Percentiles rank a stretch among this genome's conserved stretches.
Conservation (phyloP, 2,329 filamentous ascomycete species). For the Aaosphaeria pasadenensis region DNA sequence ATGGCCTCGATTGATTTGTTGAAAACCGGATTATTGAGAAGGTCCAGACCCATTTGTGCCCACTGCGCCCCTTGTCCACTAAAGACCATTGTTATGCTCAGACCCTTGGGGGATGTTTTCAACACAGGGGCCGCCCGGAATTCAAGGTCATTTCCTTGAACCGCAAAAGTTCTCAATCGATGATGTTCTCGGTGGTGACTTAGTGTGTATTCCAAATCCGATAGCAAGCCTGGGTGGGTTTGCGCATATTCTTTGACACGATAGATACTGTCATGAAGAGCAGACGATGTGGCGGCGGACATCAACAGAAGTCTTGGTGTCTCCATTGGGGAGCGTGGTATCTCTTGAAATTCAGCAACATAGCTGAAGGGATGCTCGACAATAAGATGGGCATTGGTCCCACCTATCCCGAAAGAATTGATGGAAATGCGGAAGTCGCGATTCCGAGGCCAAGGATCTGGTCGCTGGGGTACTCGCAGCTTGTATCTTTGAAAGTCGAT, state of each 20-base stretch:
- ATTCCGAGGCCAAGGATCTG: conserved; percentile 3
- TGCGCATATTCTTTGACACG: background rate
- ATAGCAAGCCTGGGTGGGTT: background rate
- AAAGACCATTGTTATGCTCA: conserved; percentile 26
- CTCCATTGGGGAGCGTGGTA: background rate
- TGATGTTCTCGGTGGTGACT: conserved; percentile 2
- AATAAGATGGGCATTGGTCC: conserved; percentile 9
- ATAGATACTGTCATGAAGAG: background rate
- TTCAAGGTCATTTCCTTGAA: background rate
- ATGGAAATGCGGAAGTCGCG: conserved; percentile 32
- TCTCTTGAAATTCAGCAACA: background rate
- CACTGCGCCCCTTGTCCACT: conserved; percentile 47
- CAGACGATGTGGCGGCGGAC: background rate
- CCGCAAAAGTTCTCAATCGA: background rate
- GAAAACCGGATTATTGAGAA: conserved; percentile 14
- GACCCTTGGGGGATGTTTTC: background rate
- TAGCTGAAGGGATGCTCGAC: conserved; percentile 3
- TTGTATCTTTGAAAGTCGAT: conserved; percentile 3
- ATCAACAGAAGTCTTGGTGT: background rate
- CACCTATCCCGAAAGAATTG: conserved; percentile 41
- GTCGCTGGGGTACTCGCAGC: background rate
- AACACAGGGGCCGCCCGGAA: background rate
- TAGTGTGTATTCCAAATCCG: conserved; percentile 6
- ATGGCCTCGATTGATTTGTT: background rate
- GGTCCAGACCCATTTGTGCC: conserved; percentile 36